These are phyloP conservation scores for Zygnema circumcarinatum DNA, from an alignment of 139 green algal species.

Conservation along the genomic window DNA sequence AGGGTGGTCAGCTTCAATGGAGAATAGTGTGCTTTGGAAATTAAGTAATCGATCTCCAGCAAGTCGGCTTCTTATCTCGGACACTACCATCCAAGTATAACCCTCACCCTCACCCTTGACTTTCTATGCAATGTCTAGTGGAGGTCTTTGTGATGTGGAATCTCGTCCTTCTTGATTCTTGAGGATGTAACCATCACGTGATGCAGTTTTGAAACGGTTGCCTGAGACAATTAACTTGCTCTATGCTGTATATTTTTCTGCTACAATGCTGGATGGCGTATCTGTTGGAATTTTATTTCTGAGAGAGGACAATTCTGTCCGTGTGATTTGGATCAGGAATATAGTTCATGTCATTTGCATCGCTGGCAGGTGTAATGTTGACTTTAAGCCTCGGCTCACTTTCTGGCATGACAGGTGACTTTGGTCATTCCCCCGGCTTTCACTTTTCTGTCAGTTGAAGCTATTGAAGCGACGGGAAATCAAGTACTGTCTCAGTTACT, in stretches of 20 bases:
- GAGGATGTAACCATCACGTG: no score
- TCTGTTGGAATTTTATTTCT: no score
- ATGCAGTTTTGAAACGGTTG: no score
- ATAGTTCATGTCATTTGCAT: no score
- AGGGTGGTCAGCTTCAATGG: slow-evolving; percentile 46
- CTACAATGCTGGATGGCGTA: no score
- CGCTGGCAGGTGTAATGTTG: no score
- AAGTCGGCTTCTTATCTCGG: slow-evolving; percentile 15
- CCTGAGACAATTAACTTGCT: no score
- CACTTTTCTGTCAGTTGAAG: slow-evolving; percentile 25
- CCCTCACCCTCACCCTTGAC: slow-evolving; percentile 19
- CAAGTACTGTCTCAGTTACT: slow-evolving; percentile 41
- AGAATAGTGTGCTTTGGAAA: slow-evolving; percentile 41
- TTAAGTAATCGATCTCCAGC: not conserved
- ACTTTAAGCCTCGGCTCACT: not conserved
- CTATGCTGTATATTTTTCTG: no score
- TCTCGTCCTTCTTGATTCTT: no score
- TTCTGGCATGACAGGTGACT: slow-evolving; percentile 36
- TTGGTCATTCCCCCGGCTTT: slow-evolving; percentile 40
- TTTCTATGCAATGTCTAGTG: not conserved
- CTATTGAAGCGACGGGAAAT: slow-evolving; percentile 44
- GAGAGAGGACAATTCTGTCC: no score
- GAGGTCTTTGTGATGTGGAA: not conserved
- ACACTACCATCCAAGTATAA: slow-evolving; percentile 45
- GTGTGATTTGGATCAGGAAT: no score